These are phyloP conservation scores for Blastobotrys peoriensis DNA, from an alignment of 805 yeast species.

Conservation along the genomic window DNA sequence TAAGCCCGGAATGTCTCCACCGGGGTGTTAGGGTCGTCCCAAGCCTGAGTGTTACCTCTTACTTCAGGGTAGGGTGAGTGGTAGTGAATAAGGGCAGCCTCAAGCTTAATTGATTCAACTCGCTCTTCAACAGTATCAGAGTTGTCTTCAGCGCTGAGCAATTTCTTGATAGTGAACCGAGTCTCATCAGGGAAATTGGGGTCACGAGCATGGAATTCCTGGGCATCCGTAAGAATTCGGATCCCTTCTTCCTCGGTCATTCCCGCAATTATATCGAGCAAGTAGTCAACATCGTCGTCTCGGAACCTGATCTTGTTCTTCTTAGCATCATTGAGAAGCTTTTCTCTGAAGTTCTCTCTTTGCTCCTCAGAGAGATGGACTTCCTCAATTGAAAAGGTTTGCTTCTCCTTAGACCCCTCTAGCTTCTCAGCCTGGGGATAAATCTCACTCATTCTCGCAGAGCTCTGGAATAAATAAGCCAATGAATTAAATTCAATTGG, in stretches of 20 bases:
- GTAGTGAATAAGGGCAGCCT: slow-evolving; percentile 34
- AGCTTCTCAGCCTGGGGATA: too few species aligned
- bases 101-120: slow-evolving; percentile 30
- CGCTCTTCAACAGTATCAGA: background rate
- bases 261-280: slow-evolving; percentile 1
- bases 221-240: slow-evolving; percentile 33
- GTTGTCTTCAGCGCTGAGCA: slow-evolving; percentile 15
- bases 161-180: slow-evolving; percentile 29
- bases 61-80: slow-evolving; percentile 62
- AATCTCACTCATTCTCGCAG: too few species aligned
- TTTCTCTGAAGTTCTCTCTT: too few species aligned
- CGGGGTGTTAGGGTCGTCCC: slow-evolving; percentile 40
- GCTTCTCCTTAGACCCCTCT: too few species aligned
- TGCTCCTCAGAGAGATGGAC: too few species aligned
- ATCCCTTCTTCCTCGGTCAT: slow-evolving; percentile 34
- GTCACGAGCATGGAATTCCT: slow-evolving; percentile 38
- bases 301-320: too few species aligned
- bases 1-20: slow-evolving; percentile 45
- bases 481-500: too few species aligned
- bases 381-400: too few species aligned
- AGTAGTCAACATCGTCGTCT: slow-evolving; percentile 3
- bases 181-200: slow-evolving; percentile 38
- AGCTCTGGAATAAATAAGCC: too few species aligned
- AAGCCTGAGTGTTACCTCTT: slow-evolving; percentile 49
- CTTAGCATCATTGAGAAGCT: too few species aligned